Evolutionary conservation across 1,284 basidiomycete species (phyloP).

Genomic region (Ceratobasidium sp.): DNA sequence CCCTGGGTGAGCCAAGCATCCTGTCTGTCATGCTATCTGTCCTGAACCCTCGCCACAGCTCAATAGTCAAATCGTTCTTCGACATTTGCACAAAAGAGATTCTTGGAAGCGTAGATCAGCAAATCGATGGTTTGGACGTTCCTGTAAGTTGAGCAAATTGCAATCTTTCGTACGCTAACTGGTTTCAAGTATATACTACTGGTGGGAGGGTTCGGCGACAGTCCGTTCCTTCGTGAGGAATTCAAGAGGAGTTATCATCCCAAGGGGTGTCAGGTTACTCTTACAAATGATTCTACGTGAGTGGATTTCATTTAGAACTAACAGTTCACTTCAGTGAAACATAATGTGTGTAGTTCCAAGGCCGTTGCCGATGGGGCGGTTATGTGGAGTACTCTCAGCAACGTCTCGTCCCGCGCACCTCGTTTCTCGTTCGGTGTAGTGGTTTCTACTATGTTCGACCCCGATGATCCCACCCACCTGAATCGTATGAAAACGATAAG

Average conservation of each 20-base stretch:
- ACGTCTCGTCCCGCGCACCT: slow-evolving; percentile 31
- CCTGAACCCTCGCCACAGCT: not conserved
- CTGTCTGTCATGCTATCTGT: not conserved
- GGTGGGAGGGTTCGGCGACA: slow-evolving; percentile 41
- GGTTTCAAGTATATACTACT: slow-evolving; percentile 33
- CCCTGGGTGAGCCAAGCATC: slow-evolving; percentile 2
- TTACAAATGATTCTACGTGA: slow-evolving; percentile 38
- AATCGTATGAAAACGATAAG: not conserved
- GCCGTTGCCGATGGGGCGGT: slow-evolving; percentile 41
- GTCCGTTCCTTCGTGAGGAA: slow-evolving; percentile 30
- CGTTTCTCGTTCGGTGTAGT: slow-evolving; percentile 30
- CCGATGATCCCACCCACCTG: not conserved
- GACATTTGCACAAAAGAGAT: slow-evolving; percentile 18
- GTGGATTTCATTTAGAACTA: not conserved
- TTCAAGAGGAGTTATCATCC: slow-evolving; percentile 6
- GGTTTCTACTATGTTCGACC: not conserved
- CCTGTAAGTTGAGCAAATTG: not conserved
- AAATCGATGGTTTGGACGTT: not conserved
- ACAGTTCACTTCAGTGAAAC: too few species aligned
- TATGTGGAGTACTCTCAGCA: slow-evolving; percentile 29
- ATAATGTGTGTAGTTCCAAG: slow-evolving; percentile 23
- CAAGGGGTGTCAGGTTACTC: slow-evolving; percentile 13
- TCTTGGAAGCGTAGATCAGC: slow-evolving; percentile 11
- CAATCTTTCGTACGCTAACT: not conserved
- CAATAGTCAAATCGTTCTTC: slow-evolving; percentile 25